Percentiles rank a stretch among this genome's conserved stretches.
These are phyloP conservation scores for Tremella fuciformis DNA, from an alignment of 768 basidiomycete genomes.

Conservation along the genomic window DNA sequence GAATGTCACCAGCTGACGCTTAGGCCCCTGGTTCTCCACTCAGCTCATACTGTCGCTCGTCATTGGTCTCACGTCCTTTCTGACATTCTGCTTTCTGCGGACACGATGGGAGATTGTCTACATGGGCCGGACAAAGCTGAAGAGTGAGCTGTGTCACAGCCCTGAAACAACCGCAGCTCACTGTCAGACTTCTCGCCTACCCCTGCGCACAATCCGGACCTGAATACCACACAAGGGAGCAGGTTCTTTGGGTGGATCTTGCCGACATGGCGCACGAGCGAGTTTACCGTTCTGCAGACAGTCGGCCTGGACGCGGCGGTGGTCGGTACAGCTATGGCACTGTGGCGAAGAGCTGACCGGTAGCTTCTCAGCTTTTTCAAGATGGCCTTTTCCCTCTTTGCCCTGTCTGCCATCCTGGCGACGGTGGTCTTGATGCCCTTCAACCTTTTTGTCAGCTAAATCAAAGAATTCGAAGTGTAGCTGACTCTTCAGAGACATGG, in stretches of 20 bases:
- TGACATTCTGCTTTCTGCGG: constrained; percentile 83
- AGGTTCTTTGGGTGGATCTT: constrained; percentile 91
- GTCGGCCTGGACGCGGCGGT: constrained; percentile 97
- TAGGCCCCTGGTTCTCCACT: constrained; percentile 91
- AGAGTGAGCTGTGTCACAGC: constrained; percentile 63
- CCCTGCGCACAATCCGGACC: constrained; percentile 32
- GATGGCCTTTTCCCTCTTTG: constrained; percentile 89
- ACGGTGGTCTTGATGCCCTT: constrained; percentile 86
- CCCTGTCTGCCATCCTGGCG: constrained; percentile 77
- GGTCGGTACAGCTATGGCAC: constrained; percentile 56
- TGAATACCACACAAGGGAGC: constrained; percentile 11
- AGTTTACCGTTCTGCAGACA: constrained; percentile 90
- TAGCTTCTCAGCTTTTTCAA: constrained; percentile 93
- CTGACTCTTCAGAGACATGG: constrained; percentile 51
- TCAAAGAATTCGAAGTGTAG: constrained; percentile 31
- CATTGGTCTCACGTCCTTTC: constrained; percentile 75
- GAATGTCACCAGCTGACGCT: constrained; percentile 6
- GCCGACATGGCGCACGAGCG: constrained; percentile 83
- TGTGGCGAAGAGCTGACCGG: background rate
- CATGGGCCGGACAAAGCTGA: constrained; percentile 88
- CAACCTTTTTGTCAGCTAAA: constrained; percentile 73
- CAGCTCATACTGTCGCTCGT: constrained; percentile 73
- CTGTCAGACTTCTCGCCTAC: constrained; percentile 38
- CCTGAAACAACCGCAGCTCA: background rate
- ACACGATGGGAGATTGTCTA: constrained; percentile 85